phyloP scores from a whole-genome alignment of 2,329 filamentous ascomycete species.

The Calonectria montana region DNA sequence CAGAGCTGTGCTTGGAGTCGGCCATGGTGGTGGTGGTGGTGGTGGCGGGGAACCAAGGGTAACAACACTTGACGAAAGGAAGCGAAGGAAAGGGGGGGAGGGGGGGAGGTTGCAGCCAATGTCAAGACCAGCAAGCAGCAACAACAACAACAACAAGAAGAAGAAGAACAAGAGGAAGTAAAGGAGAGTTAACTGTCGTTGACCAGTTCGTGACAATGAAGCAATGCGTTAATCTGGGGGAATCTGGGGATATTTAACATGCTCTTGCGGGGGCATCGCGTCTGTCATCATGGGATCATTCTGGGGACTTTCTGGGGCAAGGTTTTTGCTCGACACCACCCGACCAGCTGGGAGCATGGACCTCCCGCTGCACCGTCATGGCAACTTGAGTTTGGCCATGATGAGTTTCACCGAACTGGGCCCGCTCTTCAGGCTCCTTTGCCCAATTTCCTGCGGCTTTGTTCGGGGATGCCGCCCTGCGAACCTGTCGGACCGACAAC shows the following conservation, averaged over 20 bases:
- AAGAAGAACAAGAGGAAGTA: background rate
- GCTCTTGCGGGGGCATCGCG: slow-evolving; percentile 4
- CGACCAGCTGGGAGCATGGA: background rate
- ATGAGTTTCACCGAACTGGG: background rate
- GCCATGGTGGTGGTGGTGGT: background rate
- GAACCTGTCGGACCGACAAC: slow-evolving; percentile 1
- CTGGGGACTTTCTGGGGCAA: slow-evolving; percentile 9
- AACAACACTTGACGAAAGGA: too few relatives aligned
- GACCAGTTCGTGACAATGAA: background rate
- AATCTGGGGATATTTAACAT: slow-evolving; percentile 11
- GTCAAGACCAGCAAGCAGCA: too few relatives aligned
- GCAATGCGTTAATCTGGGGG: background rate
- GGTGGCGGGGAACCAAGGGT: background rate
- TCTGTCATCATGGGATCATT: slow-evolving; percentile 4
- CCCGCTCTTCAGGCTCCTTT: background rate
- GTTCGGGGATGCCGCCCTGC: background rate
- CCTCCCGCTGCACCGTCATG: background rate
- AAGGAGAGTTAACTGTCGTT: background rate
- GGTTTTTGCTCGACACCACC: background rate
- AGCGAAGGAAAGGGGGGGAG: background rate
- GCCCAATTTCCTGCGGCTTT: background rate
- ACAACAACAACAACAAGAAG: background rate
- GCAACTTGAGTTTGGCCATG: background rate
- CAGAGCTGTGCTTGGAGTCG: background rate
- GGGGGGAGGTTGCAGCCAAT: too few relatives aligned